These are phyloP conservation scores for Didymella keratinophila DNA, from an alignment of 2,329 filamentous ascomycete species.

Conservation along the genomic window DNA sequence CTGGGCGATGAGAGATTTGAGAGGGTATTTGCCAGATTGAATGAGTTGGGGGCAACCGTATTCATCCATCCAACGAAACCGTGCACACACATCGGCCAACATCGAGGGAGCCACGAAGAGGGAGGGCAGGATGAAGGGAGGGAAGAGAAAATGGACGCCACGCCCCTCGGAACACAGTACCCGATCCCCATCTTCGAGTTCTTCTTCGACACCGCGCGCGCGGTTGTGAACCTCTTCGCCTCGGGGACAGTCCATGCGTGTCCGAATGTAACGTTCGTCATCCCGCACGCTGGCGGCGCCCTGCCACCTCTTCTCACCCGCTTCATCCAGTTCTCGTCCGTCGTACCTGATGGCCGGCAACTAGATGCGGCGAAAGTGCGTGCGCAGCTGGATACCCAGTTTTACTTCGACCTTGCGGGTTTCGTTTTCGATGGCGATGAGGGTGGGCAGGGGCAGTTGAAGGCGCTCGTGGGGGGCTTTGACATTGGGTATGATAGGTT, in stretches of 20 bases:
- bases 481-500: conserved; percentile 51
- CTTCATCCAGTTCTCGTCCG: conserved; percentile 51
- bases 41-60: conserved; percentile 56
- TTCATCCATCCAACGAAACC: conserved; percentile 66
- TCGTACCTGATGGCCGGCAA: conserved; percentile 48
- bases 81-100: conserved; percentile 36
- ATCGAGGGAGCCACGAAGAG: too few relatives aligned
- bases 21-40: conserved; percentile 59
- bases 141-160: conserved; percentile 37
- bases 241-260: conserved; percentile 56
- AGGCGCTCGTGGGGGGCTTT: conserved; percentile 56
- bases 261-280: conserved; percentile 58
- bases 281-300: conserved; percentile 59
- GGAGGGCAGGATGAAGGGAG: too few relatives aligned
- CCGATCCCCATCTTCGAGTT: conserved; percentile 60
- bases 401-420: conserved; percentile 63
- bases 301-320: conserved; percentile 57
- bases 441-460: conserved; percentile 54
- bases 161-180: conserved; percentile 49
- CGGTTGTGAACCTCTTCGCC: conserved; percentile 59
- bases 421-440: conserved; percentile 55
- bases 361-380: conserved; percentile 39
- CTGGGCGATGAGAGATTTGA: conserved; percentile 58
- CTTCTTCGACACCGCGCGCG: conserved; percentile 62
- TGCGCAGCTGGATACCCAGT: conserved; percentile 50